phyloP scores from a whole-genome alignment of 306 rosid species.

The Cicer yamashitae region DNA sequence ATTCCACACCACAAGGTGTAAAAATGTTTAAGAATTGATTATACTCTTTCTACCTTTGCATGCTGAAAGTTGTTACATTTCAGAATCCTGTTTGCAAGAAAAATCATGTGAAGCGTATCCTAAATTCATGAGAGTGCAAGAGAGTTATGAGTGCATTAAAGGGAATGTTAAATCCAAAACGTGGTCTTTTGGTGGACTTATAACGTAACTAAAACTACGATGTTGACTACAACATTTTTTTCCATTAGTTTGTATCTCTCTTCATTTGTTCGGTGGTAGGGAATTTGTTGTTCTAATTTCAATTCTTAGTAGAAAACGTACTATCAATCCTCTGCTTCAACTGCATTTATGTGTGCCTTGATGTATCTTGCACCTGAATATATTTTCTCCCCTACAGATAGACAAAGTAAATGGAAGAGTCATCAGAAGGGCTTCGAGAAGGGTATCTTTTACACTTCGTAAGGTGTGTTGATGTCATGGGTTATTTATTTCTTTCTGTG shows the following conservation, averaged over 20 bases:
- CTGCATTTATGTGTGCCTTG: conserved; percentile 30
- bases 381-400: conserved; percentile 52
- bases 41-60: not conserved
- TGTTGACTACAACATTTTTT: not conserved
- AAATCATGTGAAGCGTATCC: not conserved
- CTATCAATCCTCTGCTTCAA: not conserved
- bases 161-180: conserved; percentile 3
- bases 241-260: conserved; percentile 1
- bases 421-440: conserved; percentile 75
- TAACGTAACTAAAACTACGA: conserved; percentile 9
- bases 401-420: conserved; percentile 68
- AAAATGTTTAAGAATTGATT: not conserved
- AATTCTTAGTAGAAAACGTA: not conserved
- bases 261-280: conserved; percentile 14
- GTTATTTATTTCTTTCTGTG: not conserved
- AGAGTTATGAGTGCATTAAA: not conserved
- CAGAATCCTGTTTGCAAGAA: conserved; percentile 15
- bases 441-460: conserved; percentile 87
- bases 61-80: conserved; percentile 27
- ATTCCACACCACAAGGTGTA: conserved; percentile 90
- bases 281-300: not conserved
- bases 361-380: conserved; percentile 18
- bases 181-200: conserved; percentile 15
- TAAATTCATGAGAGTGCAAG: conserved; percentile 1
- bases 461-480: conserved; percentile 60